Evolutionary conservation across 331 rosid genomes (phyloP).

Genomic region (Pyracantha coccinea): DNA sequence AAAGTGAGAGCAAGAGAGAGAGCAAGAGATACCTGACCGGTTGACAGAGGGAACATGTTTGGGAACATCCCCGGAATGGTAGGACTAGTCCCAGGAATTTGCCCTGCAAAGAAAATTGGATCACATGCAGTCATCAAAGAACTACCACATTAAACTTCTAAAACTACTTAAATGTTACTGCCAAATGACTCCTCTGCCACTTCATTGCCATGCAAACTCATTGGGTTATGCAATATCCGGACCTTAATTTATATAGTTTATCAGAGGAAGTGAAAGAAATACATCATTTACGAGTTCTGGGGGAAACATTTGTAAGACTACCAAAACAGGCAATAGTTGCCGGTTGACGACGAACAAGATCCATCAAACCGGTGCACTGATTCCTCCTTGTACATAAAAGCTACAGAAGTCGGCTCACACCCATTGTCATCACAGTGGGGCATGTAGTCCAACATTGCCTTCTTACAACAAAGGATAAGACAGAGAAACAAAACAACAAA

Average conservation of each 20-base stretch:
- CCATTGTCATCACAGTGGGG: constrained; percentile 99
- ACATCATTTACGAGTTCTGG: constrained; percentile 41
- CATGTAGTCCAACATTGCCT: constrained; percentile 99
- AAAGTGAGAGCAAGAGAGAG: not conserved
- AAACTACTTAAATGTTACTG: constrained; percentile 8
- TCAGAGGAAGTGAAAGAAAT: constrained; percentile 30
- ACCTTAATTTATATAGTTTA: constrained; percentile 26
- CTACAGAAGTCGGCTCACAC: constrained; percentile 99
- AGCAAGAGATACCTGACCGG: constrained; percentile 65
- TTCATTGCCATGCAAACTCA: constrained; percentile 14
- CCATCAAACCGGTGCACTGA: constrained; percentile 98
- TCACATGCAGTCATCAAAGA: constrained; percentile 15
- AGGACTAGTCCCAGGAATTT: constrained; percentile 68
- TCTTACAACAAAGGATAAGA: constrained; percentile 88
- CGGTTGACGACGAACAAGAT: constrained; percentile 96
- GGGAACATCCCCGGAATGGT: constrained; percentile 87
- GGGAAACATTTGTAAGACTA: constrained; percentile 73
- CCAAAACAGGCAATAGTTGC: constrained; percentile 84
- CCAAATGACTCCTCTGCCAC: constrained; percentile 28
- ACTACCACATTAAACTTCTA: constrained; percentile 2
- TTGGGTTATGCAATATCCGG: constrained; percentile 20
- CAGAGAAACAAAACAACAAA: constrained; percentile 90
- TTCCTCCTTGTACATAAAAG: constrained; percentile 96
- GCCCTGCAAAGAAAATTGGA: constrained; percentile 56
- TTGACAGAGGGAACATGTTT: constrained; percentile 72